A percentile compares a stretch with the other conserved stretches of the same genome.
Conservation (phyloP, 1,284 basidiomycete species). For the Pholiota adiposa region DNA sequence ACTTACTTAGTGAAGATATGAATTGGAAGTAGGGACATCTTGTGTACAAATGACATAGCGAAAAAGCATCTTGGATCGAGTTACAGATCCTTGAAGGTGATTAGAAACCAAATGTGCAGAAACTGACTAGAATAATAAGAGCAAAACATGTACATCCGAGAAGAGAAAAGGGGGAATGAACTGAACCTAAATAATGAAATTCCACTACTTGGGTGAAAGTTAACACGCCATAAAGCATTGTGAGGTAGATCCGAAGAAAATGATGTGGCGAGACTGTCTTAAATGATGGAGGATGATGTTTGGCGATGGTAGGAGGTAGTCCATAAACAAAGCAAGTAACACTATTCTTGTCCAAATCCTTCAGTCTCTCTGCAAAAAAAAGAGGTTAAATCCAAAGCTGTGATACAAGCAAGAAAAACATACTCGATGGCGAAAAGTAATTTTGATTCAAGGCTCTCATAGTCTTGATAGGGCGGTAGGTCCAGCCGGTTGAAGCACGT, state of each 20-base stretch:
- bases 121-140: slow-evolving; percentile 3
- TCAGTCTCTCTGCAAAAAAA: slow-evolving; percentile 56
- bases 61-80: neutral
- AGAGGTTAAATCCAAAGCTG: slow-evolving; percentile 11
- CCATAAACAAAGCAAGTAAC: too few relatives aligned
- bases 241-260: slow-evolving; percentile 4
- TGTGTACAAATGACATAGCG: slow-evolving; percentile 1
- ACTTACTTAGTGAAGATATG: neutral
- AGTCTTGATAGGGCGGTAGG: slow-evolving; percentile 90
- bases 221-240: neutral
- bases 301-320: too few relatives aligned
- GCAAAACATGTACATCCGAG: slow-evolving; percentile 11
- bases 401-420: slow-evolving; percentile 31
- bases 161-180: neutral
- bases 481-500: slow-evolving; percentile 95
- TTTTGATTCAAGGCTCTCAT: slow-evolving; percentile 89
- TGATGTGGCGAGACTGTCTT: neutral
- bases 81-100: slow-evolving; percentile 4
- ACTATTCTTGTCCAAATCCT: slow-evolving; percentile 58
- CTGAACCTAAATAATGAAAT: slow-evolving; percentile 1
- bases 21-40: slow-evolving; percentile 4
- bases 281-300: slow-evolving; percentile 1
- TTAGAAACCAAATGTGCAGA: slow-evolving; percentile 1
- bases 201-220: neutral
- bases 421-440: slow-evolving; percentile 90